Base-by-base conservation (phyloP, 164 flowering plant species). In the Santalum album region DNA sequence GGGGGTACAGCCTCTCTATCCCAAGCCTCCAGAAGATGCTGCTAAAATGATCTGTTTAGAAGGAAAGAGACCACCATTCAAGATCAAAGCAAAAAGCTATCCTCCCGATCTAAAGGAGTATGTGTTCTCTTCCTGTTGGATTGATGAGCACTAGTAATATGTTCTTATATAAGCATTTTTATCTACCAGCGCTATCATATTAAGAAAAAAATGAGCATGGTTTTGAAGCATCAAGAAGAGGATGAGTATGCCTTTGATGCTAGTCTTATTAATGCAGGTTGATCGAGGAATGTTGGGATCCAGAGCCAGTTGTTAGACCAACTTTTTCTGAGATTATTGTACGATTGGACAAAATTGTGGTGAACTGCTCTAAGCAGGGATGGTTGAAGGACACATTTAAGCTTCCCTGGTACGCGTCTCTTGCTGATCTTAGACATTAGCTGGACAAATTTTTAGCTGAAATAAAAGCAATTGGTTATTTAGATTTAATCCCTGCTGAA, bases 311-410 rank as follows among this genome's bases (percentile, higher is more conserved):
- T 16, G 71, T 59, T 19, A 80, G 99, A 69, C 99, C 97, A 43
- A 80, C 75, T 18, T 94, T 94, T 64, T 77, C 86, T 12, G 92
- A 85, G 76, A 77, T 87, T 53, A 87, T 94, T 26, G 66, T 75
- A 36, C 82, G 95, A 19, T 59, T 94, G 74, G 92, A 94, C 64
- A 90, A 60, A 70, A 78, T 89, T 54, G 83, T 81, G 49, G 58
- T 70, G 14, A 72, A 69, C 58, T 77, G 91, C 69, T 67, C 82
- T 19, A 94, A 85, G 63, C 90, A 87, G 6, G 97, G 96, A 43
- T 80, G 96, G 96, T 89, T 94, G 99, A 94, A 94, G 74, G 92
- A 90, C 66, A 74, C 97, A 53, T 90, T 94, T 58, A 89, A 87
- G 77, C 84, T 94, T 60, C 96, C 96, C 12, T 94, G 99, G 99